Conservation (phyloP, 768 basidiomycete species). For the Cyclocybe cylindracea region DNA sequence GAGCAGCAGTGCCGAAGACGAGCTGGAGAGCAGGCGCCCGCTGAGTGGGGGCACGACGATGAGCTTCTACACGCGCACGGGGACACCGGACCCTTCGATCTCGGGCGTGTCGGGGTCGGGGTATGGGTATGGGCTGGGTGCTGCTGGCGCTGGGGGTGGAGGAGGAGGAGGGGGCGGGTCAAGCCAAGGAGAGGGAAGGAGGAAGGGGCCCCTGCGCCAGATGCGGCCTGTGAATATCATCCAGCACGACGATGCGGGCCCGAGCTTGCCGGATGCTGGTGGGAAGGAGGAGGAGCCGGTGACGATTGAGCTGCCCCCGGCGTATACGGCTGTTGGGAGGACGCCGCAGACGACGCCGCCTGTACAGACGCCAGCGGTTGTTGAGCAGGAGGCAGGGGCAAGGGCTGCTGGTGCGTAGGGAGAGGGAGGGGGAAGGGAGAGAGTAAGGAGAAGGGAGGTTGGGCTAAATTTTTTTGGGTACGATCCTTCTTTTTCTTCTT, state of each 20-base stretch:
- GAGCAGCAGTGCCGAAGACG: slow-evolving; percentile 26
- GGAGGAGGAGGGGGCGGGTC: slow-evolving; percentile 13
- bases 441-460: no score
- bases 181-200: slow-evolving; percentile 30
- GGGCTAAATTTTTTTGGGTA: no score
- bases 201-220: slow-evolving; percentile 48
- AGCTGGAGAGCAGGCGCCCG: slow-evolving; percentile 27
- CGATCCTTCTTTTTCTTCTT: no score
- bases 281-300: slow-evolving; percentile 47
- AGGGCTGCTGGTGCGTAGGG: no score
- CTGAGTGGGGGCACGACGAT: slow-evolving; percentile 40
- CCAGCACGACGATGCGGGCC: slow-evolving; percentile 85
- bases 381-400: no score
- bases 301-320: slow-evolving; percentile 83
- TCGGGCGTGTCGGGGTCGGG: slow-evolving; percentile 14
- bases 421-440: no score
- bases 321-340: slow-evolving; percentile 66
- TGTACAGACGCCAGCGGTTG: no score
- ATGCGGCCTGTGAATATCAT: slow-evolving; percentile 78
- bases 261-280: slow-evolving; percentile 32
- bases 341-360: not conserved
- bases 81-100: slow-evolving; percentile 41
- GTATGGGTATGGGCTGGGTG: slow-evolving; percentile 12
- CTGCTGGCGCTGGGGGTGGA: slow-evolving; percentile 18
- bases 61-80: slow-evolving; percentile 40